A percentile compares a stretch with the other conserved stretches of the same genome.
These are phyloP conservation scores for Zychaea mexicana DNA, from an alignment of 371 early-diverging fungal species.

Conservation along the genomic window DNA sequence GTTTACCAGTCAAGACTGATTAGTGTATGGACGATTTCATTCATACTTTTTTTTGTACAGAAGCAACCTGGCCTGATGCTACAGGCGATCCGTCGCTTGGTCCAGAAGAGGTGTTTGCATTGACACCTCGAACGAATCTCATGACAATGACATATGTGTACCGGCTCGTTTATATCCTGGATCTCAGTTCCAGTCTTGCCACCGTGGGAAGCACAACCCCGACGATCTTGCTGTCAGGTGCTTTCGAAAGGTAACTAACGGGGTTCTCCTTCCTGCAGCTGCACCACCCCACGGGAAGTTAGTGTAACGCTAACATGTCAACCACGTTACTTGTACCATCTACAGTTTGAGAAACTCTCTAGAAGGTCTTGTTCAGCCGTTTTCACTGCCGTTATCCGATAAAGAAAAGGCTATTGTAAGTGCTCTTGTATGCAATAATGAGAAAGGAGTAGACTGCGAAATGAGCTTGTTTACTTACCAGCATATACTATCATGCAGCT, in stretches of 20 bases:
- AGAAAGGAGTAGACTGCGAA: too few relatives aligned
- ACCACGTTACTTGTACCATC: neutral
- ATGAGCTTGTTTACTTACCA: too few relatives aligned
- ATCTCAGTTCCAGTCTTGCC: constrained; percentile 73
- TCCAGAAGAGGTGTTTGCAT: constrained; percentile 28
- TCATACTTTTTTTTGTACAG: too few relatives aligned
- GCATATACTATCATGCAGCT: constrained; percentile 19
- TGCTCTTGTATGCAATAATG: too few relatives aligned
- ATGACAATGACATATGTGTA: constrained; percentile 63
- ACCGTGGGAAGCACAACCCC: constrained; percentile 64
- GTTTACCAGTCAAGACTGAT: too few relatives aligned
- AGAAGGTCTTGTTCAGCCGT: constrained; percentile 49
- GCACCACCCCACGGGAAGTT: neutral
- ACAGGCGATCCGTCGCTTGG: neutral
- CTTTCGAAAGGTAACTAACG: constrained; percentile 62
- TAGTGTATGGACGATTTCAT: too few relatives aligned
- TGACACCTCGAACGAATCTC: constrained; percentile 71
- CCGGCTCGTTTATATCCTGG: constrained; percentile 73
- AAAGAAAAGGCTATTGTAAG: constrained; percentile 38
- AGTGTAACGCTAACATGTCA: constrained; percentile 10
- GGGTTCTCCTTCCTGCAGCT: neutral
- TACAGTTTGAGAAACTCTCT: constrained; percentile 38
- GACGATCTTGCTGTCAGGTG: constrained; percentile 58
- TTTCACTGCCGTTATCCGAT: constrained; percentile 39
- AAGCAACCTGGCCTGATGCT: neutral